These are phyloP conservation scores for Ceratocystis albifundus DNA, from an alignment of 2,329 filamentous ascomycete genomes.

Conservation along the genomic window DNA sequence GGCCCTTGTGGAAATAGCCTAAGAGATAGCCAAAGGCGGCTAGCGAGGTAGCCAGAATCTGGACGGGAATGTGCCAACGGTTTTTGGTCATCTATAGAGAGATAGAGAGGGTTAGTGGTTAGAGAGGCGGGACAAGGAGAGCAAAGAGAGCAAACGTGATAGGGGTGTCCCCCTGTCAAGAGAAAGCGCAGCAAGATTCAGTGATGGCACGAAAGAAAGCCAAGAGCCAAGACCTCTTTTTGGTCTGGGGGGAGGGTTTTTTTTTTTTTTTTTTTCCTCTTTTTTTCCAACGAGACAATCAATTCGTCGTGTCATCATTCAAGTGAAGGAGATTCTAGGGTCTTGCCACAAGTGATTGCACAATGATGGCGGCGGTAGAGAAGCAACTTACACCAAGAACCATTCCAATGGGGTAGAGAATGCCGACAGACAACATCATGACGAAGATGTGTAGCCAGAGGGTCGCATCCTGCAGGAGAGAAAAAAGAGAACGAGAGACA, in stretches of 20 bases:
- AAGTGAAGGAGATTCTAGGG: background rate
- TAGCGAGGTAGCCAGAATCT: slow-evolving; percentile 61
- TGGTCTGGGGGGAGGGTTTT: too few relatives aligned
- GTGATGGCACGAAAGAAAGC: background rate
- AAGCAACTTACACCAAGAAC: slow-evolving; percentile 63
- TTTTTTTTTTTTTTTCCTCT: too few relatives aligned
- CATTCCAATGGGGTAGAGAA: slow-evolving; percentile 92
- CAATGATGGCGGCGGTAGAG: background rate
- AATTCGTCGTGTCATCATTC: background rate
- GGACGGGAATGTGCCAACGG: slow-evolving; percentile 86
- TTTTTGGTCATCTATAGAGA: slow-evolving; percentile 71
- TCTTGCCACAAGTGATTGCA: background rate
- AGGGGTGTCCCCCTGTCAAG: background rate
- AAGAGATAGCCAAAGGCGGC: slow-evolving; percentile 80
- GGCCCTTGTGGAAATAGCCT: slow-evolving; percentile 79
- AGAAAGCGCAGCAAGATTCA: background rate
- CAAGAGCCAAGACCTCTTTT: background rate
- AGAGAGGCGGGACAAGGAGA: too few relatives aligned
- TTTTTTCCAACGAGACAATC: too few relatives aligned
- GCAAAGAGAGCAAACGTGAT: background rate
- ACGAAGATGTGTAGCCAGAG: slow-evolving; percentile 91
- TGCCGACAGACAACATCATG: slow-evolving; percentile 75
- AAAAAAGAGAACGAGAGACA: background rate
- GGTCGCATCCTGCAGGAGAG: slow-evolving; percentile 51
- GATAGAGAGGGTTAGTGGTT: too few relatives aligned